Evolutionary conservation across 1,284 basidiomycete genomes (phyloP).

Genomic region (Taiwanofungus camphoratus): DNA sequence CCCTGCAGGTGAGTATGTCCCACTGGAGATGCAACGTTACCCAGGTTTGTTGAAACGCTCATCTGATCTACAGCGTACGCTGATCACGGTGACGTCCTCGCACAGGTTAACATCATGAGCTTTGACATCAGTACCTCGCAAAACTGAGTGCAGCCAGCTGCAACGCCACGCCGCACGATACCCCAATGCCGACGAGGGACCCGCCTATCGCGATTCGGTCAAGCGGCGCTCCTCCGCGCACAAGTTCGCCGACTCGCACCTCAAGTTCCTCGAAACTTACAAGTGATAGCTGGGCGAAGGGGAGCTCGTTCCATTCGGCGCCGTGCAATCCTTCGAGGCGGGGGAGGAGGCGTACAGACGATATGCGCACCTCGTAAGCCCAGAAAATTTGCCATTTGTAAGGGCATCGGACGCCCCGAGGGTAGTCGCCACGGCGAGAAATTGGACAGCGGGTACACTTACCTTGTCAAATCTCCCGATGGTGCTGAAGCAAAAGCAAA

Average conservation of each 20-base stretch:
- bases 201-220: constrained; percentile 17
- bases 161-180: constrained; percentile 82
- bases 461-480: neutral
- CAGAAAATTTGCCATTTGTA: constrained; percentile 51
- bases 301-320: constrained; percentile 67
- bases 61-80: too few relatives aligned
- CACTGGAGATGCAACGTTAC: too few relatives aligned
- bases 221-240: constrained; percentile 44
- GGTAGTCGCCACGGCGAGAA: constrained; percentile 62
- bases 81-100: too few relatives aligned
- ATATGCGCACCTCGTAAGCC: constrained; percentile 43
- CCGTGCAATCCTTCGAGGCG: constrained; percentile 58
- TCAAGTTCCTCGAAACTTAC: constrained; percentile 61
- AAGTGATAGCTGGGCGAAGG: constrained; percentile 54
- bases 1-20: too few relatives aligned
- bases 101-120: too few relatives aligned
- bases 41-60: too few relatives aligned
- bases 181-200: constrained; percentile 52
- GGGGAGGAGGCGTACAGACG: constrained; percentile 44
- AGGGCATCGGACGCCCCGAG: constrained; percentile 56
- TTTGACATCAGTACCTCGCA: too few relatives aligned
- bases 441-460: constrained; percentile 61
- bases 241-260: constrained; percentile 37
- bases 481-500: too few relatives aligned
- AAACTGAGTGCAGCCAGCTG: too few relatives aligned